A percentile compares a stretch with the other conserved stretches of the same genome.
Evolutionary conservation across 2,329 filamentous ascomycete genomes (phyloP).

Genomic region (Arthrobotrys sinensis): DNA sequence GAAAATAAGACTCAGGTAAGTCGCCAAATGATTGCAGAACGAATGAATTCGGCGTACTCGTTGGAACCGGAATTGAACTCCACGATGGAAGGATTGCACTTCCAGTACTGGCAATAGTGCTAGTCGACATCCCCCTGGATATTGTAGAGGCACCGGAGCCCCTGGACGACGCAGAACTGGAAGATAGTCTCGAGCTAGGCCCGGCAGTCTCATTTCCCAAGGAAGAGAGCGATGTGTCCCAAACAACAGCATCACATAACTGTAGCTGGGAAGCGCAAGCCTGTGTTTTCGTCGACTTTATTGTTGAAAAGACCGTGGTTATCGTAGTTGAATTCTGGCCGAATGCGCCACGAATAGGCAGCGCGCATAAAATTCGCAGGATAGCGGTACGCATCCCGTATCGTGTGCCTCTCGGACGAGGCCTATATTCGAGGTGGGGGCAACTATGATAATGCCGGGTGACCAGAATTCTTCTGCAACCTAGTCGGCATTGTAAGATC

Average conservation of each 20-base stretch:
- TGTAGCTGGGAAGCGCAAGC: neutral
- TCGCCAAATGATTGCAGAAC: neutral
- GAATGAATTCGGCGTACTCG: neutral
- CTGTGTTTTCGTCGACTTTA: neutral
- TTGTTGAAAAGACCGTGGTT: conserved; percentile 6
- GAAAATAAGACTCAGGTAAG: neutral
- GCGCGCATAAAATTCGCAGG: neutral
- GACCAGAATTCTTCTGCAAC: too few relatives aligned
- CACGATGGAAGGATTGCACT: neutral
- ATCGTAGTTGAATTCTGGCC: conserved; percentile 4
- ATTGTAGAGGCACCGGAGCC: neutral
- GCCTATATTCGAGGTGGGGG: neutral
- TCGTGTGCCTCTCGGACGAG: neutral
- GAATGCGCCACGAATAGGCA: neutral
- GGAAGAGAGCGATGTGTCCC: neutral
- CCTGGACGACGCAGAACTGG: neutral
- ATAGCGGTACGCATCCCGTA: neutral
- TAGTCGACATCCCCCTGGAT: neutral
- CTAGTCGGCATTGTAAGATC: too few relatives aligned
- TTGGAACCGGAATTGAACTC: neutral
- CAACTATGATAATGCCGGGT: too few relatives aligned
- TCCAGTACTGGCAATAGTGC: neutral
- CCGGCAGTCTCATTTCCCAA: neutral
- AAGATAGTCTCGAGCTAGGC: neutral
- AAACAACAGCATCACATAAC: neutral